Evolutionary conservation across 2,329 filamentous ascomycete genomes (phyloP), one percentile per base, ranked within the genome.

Genomic region (Cercospora sp.): DNA sequence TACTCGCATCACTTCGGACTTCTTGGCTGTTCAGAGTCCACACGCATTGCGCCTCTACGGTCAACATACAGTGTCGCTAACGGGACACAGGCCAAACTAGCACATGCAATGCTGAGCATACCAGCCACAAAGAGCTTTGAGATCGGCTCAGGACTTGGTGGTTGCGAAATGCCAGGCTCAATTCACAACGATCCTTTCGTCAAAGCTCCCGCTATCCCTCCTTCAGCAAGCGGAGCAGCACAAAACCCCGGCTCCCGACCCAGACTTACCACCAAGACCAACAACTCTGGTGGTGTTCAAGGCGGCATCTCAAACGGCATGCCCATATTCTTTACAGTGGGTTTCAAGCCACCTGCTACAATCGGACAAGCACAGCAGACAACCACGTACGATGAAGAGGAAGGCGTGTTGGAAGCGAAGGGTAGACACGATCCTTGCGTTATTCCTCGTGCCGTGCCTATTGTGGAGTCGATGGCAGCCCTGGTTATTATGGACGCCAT

Each of bases 61-160:
- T 23, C 23, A 23, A 3, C 23, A 23, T 23, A 23, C 23, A 23
- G 23, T 23, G 23, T 23, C 23, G 23, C 23, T 23, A 16, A 63
- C 30, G 10, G 5, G 1, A 13, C 7, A 1, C 26, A 64, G 62
- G 95, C 95, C 7, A 88, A 87, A 78, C 88, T 99, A 58, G 94
- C 89, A 28, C 94, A 98, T 77, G 95, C 92, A 60, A 98, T 99
- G 92, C 87, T 98, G 71, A 93, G 89, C 78, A 97, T 98, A 75
- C 95, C 95, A 5, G 93, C 95, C 3, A 94, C 91, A 42, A 99
- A 98, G 83, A 94, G 91, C 64, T 98, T 98, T 78, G 94, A 98
- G 79, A 90, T 98, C 72, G 95, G 95, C 64, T 97, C 92, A 63
- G 95, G 95, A 12, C 98, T 98, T 79, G 89, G 86, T 61, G 94